These are phyloP conservation scores for Raddia distichophylla DNA, from an alignment of 176 grass and related monocot genomes.

Conservation along the genomic window DNA sequence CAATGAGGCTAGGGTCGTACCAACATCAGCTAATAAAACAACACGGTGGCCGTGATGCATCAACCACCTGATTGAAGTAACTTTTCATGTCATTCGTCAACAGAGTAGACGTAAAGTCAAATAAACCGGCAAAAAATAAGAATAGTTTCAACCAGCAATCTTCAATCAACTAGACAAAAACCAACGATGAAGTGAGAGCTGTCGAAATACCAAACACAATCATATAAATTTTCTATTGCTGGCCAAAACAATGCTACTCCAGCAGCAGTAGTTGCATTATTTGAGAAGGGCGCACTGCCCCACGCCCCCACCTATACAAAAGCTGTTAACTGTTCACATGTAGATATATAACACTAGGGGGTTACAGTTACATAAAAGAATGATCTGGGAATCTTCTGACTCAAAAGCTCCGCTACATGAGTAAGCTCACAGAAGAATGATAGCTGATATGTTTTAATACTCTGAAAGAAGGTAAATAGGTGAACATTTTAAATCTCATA, in stretches of 20 bases:
- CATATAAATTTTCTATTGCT: constrained; percentile 6
- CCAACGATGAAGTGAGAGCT: constrained; percentile 4
- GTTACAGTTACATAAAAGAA: background rate
- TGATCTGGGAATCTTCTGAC: background rate
- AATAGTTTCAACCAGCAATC: constrained; percentile 22
- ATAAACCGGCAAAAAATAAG: constrained; percentile 31
- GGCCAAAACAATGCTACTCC: constrained; percentile 30
- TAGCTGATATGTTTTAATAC: constrained; percentile 5
- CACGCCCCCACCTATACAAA: background rate
- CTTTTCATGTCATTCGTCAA: background rate
- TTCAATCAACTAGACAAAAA: background rate
- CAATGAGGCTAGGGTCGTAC: background rate
- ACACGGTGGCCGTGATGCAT: constrained; percentile 25
- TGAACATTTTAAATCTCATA: background rate
- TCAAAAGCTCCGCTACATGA: constrained; percentile 34
- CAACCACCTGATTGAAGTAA: constrained; percentile 43
- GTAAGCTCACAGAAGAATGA: constrained; percentile 10
- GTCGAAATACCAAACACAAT: constrained; percentile 23
- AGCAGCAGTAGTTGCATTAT: background rate
- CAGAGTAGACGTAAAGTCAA: constrained; percentile 18
- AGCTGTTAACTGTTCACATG: background rate
- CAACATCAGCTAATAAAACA: constrained; percentile 35
- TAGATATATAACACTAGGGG: background rate
- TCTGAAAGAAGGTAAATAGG: background rate
- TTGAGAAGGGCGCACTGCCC: background rate